A percentile compares a stretch with the other conserved stretches of the same genome.
These are phyloP conservation scores for Pseudocercospora cruenta DNA, from an alignment of 2,329 filamentous ascomycete species.

Conservation along the genomic window DNA sequence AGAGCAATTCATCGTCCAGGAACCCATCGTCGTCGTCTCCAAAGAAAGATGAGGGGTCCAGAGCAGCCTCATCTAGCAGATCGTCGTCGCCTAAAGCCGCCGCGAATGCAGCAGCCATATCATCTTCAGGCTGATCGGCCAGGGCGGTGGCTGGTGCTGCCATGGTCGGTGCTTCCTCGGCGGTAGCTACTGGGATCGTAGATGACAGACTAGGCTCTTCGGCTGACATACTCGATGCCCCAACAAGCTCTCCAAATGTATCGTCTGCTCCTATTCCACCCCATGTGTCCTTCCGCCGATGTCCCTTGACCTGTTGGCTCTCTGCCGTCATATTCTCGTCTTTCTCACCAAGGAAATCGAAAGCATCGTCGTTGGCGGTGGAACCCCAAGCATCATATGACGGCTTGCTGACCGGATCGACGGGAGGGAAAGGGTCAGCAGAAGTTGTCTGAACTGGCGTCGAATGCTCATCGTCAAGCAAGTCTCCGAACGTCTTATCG, in stretches of 20 bases:
- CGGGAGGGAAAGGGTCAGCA: background rate
- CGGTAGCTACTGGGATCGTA: slow-evolving; percentile 9
- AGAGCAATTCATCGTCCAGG: slow-evolving; percentile 65
- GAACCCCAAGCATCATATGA: slow-evolving; percentile 22
- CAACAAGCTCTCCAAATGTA: slow-evolving; percentile 27
- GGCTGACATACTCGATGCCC: background rate
- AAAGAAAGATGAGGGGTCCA: slow-evolving; percentile 69
- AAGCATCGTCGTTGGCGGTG: slow-evolving; percentile 28
- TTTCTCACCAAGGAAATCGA: slow-evolving; percentile 7
- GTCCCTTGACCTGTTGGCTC: background rate
- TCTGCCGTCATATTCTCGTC: background rate
- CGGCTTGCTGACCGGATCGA: slow-evolving; percentile 18
- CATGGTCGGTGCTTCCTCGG: slow-evolving; percentile 16
- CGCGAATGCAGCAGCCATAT: slow-evolving; percentile 80
- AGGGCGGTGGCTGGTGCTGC: slow-evolving; percentile 16
- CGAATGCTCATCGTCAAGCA: slow-evolving; percentile 28
- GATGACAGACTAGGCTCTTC: background rate
- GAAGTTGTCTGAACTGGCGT: background rate
- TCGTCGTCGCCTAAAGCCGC: slow-evolving; percentile 75
- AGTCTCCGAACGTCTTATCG: slow-evolving; percentile 38
- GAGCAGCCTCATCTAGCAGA: slow-evolving; percentile 39
- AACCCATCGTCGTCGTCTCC: slow-evolving; percentile 86
- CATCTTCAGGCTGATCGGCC: slow-evolving; percentile 51
- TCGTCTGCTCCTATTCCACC: slow-evolving; percentile 27
- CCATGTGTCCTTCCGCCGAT: slow-evolving; percentile 19